These are phyloP conservation scores for Sarcomyxa edulis DNA, from an alignment of 768 basidiomycete genomes.

Conservation along the genomic window DNA sequence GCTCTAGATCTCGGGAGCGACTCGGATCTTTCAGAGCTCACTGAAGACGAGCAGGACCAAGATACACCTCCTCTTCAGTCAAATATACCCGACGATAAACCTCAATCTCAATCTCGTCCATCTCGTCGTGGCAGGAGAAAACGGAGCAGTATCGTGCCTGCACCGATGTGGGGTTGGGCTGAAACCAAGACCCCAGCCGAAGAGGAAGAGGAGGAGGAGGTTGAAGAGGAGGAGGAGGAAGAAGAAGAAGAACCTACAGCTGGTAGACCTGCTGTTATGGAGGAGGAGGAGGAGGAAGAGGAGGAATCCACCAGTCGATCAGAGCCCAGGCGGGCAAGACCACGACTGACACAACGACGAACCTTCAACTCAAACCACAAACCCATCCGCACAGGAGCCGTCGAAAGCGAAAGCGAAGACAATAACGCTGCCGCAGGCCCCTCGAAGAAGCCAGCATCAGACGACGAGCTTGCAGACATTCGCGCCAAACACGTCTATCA, in stretches of 20 bases:
- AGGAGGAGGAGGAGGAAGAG: constrained; percentile 24
- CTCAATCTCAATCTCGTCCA: constrained; percentile 7
- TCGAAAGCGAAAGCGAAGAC: constrained; percentile 13
- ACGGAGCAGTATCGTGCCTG: constrained; percentile 67
- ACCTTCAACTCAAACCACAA: no score
- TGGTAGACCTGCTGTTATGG: constrained; percentile 17
- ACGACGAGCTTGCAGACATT: constrained; percentile 5
- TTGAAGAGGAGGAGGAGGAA: constrained; percentile 29
- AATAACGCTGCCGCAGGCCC: constrained; percentile 9
- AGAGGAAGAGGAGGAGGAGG: constrained; percentile 15
- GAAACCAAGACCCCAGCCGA: constrained; percentile 29
- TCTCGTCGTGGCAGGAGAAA: constrained; percentile 32
- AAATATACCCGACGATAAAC: constrained; percentile 17
- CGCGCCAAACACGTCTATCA: no score
- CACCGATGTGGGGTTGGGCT: constrained; percentile 87
- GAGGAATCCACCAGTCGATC: no score
- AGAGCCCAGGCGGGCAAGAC: no score
- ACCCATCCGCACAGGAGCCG: no score
- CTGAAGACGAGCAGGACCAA: constrained; percentile 70
- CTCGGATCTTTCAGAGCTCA: constrained; percentile 81
- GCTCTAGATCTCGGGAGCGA: constrained; percentile 49
- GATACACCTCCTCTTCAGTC: constrained; percentile 28
- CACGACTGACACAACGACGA: no score
- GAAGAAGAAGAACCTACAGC: constrained; percentile 14
- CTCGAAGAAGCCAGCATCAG: constrained; percentile 11